Evolutionary conservation across 345 rosid species (phyloP).

Genomic region (Salix suchowensis): DNA sequence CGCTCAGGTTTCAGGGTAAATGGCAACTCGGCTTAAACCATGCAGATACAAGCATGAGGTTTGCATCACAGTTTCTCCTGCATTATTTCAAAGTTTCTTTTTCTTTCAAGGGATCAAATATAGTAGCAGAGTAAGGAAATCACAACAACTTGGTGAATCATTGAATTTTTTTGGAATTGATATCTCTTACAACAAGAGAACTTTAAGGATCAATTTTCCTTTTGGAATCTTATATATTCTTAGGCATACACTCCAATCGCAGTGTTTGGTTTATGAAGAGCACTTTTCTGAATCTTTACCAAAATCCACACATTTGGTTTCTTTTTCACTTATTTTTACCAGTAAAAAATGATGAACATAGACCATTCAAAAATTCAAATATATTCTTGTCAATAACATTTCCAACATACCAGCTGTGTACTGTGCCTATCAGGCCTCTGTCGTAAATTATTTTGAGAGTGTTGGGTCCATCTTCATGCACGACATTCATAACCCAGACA

Average conservation of each 20-base stretch:
- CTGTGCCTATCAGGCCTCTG: slow-evolving; percentile 74
- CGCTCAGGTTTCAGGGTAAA: neutral
- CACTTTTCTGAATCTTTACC: neutral
- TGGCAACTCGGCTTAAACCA: neutral
- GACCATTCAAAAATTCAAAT: neutral
- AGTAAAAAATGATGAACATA: too few relatives aligned
- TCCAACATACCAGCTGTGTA: slow-evolving; percentile 69
- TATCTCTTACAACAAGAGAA: neutral
- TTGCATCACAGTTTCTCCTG: neutral
- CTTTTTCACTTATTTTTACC: neutral
- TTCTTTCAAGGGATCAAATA: neutral
- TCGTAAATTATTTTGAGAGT: slow-evolving; percentile 78
- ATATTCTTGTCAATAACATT: neutral
- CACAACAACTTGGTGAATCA: neutral
- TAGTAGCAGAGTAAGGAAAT: neutral
- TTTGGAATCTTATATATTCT: neutral
- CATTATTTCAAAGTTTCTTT: neutral
- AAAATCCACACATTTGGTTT: neutral
- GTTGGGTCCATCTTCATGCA: slow-evolving; percentile 73
- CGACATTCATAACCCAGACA: slow-evolving; percentile 93
- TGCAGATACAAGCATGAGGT: neutral
- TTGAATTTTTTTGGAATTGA: neutral
- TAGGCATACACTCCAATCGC: neutral
- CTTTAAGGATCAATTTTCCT: neutral
- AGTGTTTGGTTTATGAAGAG: neutral